phyloP scores from a whole-genome alignment of 2,329 filamentous ascomycete genomes.

The Aspergillus pseudotamarii region DNA sequence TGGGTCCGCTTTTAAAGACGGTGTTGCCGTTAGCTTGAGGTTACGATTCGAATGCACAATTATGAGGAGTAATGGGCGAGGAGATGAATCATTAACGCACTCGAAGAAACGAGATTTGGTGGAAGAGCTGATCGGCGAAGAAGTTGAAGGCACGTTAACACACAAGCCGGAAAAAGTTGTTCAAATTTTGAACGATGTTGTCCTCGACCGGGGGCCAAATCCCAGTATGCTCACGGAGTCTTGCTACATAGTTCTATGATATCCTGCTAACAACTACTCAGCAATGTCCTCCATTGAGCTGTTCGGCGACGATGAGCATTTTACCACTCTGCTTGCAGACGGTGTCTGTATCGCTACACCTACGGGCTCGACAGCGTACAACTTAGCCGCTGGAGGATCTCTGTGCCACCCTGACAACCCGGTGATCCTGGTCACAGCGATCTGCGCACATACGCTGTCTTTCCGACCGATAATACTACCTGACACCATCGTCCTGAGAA shows the following conservation, averaged over 20 bases:
- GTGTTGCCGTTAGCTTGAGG: constrained; percentile 84
- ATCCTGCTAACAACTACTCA: constrained; percentile 37
- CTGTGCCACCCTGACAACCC: constrained; percentile 96
- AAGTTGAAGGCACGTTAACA: constrained; percentile 79
- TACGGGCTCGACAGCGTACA: constrained; percentile 93
- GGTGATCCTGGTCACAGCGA: constrained; percentile 90
- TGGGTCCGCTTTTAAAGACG: constrained; percentile 72
- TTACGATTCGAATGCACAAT: constrained; percentile 91
- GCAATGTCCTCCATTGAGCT: constrained; percentile 91
- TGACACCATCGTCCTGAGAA: constrained; percentile 88
- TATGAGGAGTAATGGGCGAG: constrained; percentile 65
- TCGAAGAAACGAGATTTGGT: constrained; percentile 68
- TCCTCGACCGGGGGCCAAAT: constrained; percentile 91
- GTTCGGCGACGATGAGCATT: constrained; percentile 93
- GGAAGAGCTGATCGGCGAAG: constrained; percentile 86
- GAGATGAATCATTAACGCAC: constrained; percentile 25
- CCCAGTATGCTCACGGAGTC: constrained; percentile 65
- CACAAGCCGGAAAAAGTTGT: constrained; percentile 82
- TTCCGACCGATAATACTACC: constrained; percentile 97
- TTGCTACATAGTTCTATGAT: neutral
- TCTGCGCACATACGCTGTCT: constrained; percentile 91
- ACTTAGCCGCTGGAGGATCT: constrained; percentile 91
- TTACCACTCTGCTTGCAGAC: constrained; percentile 90
- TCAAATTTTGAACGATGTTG: constrained; percentile 95
- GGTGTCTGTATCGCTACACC: constrained; percentile 93